phyloP scores from a whole-genome alignment of 2,329 filamentous ascomycete genomes.

The Ophiosphaerella herpotricha region DNA sequence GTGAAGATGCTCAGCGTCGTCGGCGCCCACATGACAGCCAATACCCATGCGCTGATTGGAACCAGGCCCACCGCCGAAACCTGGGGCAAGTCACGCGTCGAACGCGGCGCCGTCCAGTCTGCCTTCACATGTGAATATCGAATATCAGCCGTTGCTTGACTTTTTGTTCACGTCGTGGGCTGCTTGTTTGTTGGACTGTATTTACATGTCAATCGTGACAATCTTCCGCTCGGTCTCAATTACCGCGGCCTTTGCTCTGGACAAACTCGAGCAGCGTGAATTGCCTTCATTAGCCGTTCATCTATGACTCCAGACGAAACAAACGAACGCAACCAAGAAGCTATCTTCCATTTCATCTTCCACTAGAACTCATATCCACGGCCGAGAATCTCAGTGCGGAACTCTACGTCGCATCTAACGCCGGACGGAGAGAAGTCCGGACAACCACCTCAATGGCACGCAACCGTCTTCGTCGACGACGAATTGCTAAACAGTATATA shows the following conservation, averaged over 20 bases:
- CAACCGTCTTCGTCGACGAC: slow-evolving; percentile 79
- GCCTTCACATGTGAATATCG: slow-evolving; percentile 31
- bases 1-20: slow-evolving; percentile 22
- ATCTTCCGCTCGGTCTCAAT: too few species aligned
- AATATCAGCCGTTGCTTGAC: not conserved
- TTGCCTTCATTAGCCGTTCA: too few species aligned
- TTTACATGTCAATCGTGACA: not conserved
- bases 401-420: too few species aligned
- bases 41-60: slow-evolving; percentile 10
- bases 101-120: not conserved
- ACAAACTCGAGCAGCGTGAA: too few species aligned
- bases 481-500: slow-evolving; percentile 78
- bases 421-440: not conserved
- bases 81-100: slow-evolving; percentile 27
- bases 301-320: too few species aligned
- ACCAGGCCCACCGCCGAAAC: slow-evolving; percentile 7
- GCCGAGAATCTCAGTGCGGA: not conserved
- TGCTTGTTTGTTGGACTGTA: not conserved
- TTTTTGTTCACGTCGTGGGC: not conserved
- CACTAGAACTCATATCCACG: too few species aligned
- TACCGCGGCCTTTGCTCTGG: too few species aligned
- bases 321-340: too few species aligned
- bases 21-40: slow-evolving; percentile 17
- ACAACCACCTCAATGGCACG: slow-evolving; percentile 72
- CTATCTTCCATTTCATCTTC: too few species aligned